Base-by-base conservation (phyloP, 2,329 filamentous ascomycete species). In the Cordyceps javanica region DNA sequence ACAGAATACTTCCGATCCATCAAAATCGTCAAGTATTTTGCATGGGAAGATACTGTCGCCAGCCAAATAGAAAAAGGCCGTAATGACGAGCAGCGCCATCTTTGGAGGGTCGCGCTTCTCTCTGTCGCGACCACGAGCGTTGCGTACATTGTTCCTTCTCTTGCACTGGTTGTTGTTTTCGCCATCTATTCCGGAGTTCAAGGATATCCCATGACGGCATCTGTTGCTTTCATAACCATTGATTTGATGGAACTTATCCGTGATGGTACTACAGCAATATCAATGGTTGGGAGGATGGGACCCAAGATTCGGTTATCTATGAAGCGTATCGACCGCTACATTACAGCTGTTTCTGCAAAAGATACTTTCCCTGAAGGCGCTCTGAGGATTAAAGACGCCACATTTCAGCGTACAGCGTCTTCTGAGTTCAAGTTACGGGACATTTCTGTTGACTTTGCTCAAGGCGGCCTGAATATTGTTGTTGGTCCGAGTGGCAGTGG, bases 1-100 rank as follows among this genome's bases (percentile, higher is more conserved):
- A 78, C 80, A 0, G 82, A 85, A 63, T 84, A 83, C 61, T 71
- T 85, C 26, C 69, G 75, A 23, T 82, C 81, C 5, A 82, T 85
- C 57, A 75, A 78, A 14, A 79, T 79, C 16, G 77, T 85, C 68
- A 85, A 85, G 64, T 84, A 83, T 62, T 83, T 85, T 66, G 79
- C 78, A 2, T 85, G 82, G 82, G 82, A 85, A 62, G 72, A 75
- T n/a, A 73, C 78, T 23, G 76, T 81, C 60, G 73, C 75, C 8
- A 70, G 76, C 13, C 77, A 74, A 50, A 77, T 85, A 57, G 73
- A 78, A 28, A 68, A 73, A 3, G 74, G 79, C 10, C 77, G 82
- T 2, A 64, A 68, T 11, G 68, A 72, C 2, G 82, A 85, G 63
- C 81, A 83, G 60, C 76, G 75, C 39, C 74, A 77, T 42, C 72